Base-by-base conservation (phyloP, 2,329 filamentous ascomycete genomes). In the Colletotrichum liaoningense region DNA sequence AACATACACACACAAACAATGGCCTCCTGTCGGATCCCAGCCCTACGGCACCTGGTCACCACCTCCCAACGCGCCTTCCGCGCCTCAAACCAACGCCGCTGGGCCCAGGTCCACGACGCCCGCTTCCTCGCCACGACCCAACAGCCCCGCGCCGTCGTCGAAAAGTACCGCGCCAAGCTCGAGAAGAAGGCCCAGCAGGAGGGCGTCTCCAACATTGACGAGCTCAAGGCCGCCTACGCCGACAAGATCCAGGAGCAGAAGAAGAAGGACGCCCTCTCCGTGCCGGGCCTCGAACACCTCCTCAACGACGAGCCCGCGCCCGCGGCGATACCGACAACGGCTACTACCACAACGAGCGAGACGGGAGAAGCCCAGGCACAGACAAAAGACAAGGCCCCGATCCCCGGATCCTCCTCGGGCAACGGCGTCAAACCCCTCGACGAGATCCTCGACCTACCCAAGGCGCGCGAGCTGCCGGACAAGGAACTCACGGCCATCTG, bases 91-190 rank as follows among this genome's bases (percentile, higher is more conserved):
- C 96, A 98, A 83, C 91, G 93, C 69, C 91, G 95, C 81, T 97
- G 94, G 93, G 96, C 96, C 2, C 94, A 94, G 79, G 95, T 98
- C 35, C 94, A 97, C 83, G 94, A 98, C 83, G 92, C 97, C 60
- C 94, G 95, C 76, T 97, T 96, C 87, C 89, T 98, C 58, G 93
- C 93, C 74, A 97, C 95, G 19, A 94, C 95, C 74, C 90, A 90
- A 71, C 86, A 90, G 70, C 88, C 92, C 59, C 88, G 90, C 71
- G 88, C 89, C 77, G 86, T 98, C 52, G 81, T 94, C 76, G 95
- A 97, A 76, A 97, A 94, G 83, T 99, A 99, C 86, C 91, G 90
- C 77, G 89, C 93, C 70, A 98, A 98, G 86, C 92, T 99, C 75
- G 89, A 93, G 76, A 86, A 89, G 76, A 98, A 97, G 84, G 96